Conservation (phyloP, 257 asterid species). For the Paulownia fortunei region DNA sequence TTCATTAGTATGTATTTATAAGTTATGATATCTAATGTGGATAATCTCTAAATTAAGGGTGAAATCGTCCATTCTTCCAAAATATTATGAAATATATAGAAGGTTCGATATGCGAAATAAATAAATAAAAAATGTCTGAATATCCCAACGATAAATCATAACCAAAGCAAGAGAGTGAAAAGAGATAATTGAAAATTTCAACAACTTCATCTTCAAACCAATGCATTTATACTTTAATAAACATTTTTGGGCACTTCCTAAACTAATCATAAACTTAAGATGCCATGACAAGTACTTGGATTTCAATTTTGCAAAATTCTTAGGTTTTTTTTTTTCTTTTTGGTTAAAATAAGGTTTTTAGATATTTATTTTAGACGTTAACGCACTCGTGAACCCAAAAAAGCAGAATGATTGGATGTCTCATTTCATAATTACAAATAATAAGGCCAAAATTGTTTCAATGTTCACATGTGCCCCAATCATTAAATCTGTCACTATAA, state of each 20-base stretch:
- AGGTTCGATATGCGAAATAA: no score
- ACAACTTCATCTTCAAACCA: not conserved
- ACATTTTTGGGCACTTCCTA: no score
- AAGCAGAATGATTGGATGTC: constrained; percentile 13
- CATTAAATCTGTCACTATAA: constrained; percentile 11
- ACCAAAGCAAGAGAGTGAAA: no score
- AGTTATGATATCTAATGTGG: no score
- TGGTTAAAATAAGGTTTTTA: no score
- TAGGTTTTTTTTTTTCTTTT: not conserved
- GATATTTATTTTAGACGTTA: not conserved
- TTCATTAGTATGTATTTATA: no score
- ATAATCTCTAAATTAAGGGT: no score
- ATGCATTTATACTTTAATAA: no score
- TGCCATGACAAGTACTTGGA: not conserved
- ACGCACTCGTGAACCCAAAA: constrained; percentile 20
- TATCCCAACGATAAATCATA: no score
- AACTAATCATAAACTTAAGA: not conserved
- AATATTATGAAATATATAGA: no score
- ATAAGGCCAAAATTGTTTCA: constrained; percentile 17
- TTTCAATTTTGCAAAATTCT: not conserved
- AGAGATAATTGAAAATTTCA: not conserved
- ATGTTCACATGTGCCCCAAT: constrained; percentile 31
- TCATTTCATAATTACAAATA: not conserved
- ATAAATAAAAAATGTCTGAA: no score
- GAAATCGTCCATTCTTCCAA: no score